Conservation (phyloP, 768 basidiomycete genomes). For the Rubroboletus satanas region DNA sequence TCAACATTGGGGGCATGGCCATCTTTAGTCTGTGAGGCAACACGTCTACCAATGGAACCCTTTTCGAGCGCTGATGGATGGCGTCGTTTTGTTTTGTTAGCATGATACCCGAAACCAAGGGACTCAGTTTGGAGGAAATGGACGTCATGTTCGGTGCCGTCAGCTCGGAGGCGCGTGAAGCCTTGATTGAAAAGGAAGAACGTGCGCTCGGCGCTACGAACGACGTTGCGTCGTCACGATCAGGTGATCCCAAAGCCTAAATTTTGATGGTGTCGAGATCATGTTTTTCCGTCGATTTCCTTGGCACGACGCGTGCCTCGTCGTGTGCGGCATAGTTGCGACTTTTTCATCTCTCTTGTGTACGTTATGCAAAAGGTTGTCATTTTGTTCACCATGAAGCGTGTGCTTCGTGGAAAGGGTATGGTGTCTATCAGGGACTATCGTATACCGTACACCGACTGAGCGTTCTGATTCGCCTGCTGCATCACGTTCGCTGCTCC, state of each 20-base stretch:
- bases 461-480: conserved; percentile 62
- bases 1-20: conserved; percentile 71
- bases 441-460: conserved; percentile 50
- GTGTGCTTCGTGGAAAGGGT: not conserved
- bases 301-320: not conserved
- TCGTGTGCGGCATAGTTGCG: too few relatives aligned
- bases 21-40: conserved; percentile 55
- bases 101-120: conserved; percentile 61
- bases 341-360: not conserved
- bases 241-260: conserved; percentile 1
- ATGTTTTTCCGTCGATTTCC: not conserved
- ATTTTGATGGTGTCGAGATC: not conserved
- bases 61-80: not conserved
- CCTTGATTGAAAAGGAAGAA: conserved; percentile 48
- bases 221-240: conserved; percentile 3
- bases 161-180: conserved; percentile 48
- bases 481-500: conserved; percentile 54
- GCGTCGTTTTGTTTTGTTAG: conserved; percentile 24
- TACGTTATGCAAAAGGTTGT: too few relatives aligned
- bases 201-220: conserved; percentile 16
- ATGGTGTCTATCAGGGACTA: not conserved
- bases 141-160: conserved; percentile 59
- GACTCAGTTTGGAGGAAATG: conserved; percentile 53
- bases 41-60: not conserved
- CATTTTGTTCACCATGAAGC: not conserved